Evolutionary conservation across 2,329 filamentous ascomycete species (phyloP).

Genomic region (Cytospora paraplurivora): DNA sequence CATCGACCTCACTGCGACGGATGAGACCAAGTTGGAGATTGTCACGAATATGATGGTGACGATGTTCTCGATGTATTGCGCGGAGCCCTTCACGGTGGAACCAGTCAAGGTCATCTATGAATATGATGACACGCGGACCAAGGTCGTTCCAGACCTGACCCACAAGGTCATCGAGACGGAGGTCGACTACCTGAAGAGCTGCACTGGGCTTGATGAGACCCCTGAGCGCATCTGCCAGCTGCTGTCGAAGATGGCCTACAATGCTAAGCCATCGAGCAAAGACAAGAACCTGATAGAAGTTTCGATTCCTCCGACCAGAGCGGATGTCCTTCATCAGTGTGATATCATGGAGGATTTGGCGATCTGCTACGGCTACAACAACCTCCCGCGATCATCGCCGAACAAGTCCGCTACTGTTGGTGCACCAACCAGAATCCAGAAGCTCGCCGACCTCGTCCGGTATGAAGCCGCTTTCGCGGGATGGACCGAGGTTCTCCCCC

Average conservation of each 20-base stretch:
- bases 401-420: conserved; percentile 85
- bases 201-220: conserved; percentile 78
- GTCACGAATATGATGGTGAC: conserved; percentile 93
- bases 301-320: conserved; percentile 82
- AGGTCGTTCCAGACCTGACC: conserved; percentile 79
- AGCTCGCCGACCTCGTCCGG: conserved; percentile 88
- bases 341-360: conserved; percentile 99
- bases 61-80: conserved; percentile 95
- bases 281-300: conserved; percentile 76
- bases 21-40: conserved; percentile 94
- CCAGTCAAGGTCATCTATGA: conserved; percentile 89
- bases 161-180: conserved; percentile 78
- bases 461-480: conserved; percentile 89
- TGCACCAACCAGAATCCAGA: conserved; percentile 87
- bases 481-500: conserved; percentile 93
- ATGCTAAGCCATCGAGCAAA: conserved; percentile 72
- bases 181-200: conserved; percentile 90
- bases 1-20: conserved; percentile 95
- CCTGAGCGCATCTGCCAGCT: conserved; percentile 76
- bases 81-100: conserved; percentile 88
- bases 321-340: conserved; percentile 93
- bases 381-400: conserved; percentile 82
- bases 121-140: conserved; percentile 77
- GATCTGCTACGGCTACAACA: conserved; percentile 97
- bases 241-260: conserved; percentile 85